phyloP scores from a whole-genome alignment of 495 filamentous ascomycete species.

The Lichina pygmaea region DNA sequence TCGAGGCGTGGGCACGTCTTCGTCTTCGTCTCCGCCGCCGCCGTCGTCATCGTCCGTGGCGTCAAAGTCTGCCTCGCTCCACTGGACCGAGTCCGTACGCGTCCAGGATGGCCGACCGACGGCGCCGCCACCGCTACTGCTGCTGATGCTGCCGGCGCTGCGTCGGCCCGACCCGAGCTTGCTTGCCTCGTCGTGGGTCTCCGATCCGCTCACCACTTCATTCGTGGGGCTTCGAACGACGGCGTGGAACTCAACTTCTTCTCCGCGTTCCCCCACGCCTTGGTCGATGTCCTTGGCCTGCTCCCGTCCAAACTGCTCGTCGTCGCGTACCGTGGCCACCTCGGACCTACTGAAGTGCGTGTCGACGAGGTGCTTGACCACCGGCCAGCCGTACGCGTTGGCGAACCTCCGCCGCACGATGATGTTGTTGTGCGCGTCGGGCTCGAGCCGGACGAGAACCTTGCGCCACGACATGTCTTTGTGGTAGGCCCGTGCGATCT shows the following conservation, averaged over 20 bases:
- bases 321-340: slow-evolving; percentile 29
- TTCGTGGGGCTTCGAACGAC: background rate
- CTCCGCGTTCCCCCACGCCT: slow-evolving; percentile 15
- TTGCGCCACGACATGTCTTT: slow-evolving; percentile 78
- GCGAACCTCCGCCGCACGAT: slow-evolving; percentile 86
- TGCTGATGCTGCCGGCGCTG: background rate
- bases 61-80: slow-evolving; percentile 1
- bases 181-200: background rate
- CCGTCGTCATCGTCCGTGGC: slow-evolving; percentile 2
- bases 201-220: background rate
- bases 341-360: slow-evolving; percentile 62
- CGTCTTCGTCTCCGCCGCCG: background rate
- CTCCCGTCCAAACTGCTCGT: slow-evolving; percentile 20
- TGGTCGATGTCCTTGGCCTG: slow-evolving; percentile 18
- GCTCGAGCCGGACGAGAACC: slow-evolving; percentile 80
- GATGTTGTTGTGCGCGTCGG: slow-evolving; percentile 96
- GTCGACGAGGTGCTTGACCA: slow-evolving; percentile 77
- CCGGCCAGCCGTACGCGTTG: slow-evolving; percentile 94
- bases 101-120: too few species aligned
- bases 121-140: background rate
- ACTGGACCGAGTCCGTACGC: background rate
- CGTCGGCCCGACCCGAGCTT: background rate
- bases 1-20: background rate
- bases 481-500: slow-evolving; percentile 90
- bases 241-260: slow-evolving; percentile 12